phyloP scores from a whole-genome alignment of 805 yeast genomes.

The Candida parachauliodes region DNA sequence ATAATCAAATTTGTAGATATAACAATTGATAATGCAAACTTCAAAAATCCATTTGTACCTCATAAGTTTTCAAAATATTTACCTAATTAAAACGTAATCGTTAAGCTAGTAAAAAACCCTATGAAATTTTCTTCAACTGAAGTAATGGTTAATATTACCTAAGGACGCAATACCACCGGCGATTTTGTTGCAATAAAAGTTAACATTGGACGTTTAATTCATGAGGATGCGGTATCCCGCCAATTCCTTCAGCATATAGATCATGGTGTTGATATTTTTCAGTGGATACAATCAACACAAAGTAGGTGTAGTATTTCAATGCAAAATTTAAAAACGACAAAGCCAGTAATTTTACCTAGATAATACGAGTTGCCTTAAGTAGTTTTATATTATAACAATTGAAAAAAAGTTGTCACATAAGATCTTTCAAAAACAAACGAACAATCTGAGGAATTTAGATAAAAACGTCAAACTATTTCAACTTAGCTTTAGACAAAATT shows the following conservation, averaged over 20 bases:
- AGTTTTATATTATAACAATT: constrained; percentile 20
- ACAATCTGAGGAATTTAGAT: no score
- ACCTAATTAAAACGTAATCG: constrained; percentile 50
- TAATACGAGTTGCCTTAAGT: constrained; percentile 31
- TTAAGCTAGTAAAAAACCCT: constrained; percentile 32
- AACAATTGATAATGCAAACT: constrained; percentile 40
- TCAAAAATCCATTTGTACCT: constrained; percentile 53
- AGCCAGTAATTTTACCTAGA: constrained; percentile 29
- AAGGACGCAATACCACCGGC: constrained; percentile 39
- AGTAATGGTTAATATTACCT: constrained; percentile 48
- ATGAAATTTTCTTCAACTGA: constrained; percentile 45
- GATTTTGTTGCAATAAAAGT: constrained; percentile 46
- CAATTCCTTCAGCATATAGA: constrained; percentile 28
- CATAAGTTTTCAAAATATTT: constrained; percentile 64
- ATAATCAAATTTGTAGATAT: constrained; percentile 33
- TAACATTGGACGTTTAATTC: constrained; percentile 48
- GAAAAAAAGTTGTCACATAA: not conserved
- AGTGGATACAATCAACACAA: constrained; percentile 30
- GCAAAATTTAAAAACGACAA: constrained; percentile 30
- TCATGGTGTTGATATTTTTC: constrained; percentile 17
- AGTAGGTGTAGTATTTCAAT: constrained; percentile 36
- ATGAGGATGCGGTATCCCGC: constrained; percentile 41
- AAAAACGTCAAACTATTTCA: no score
- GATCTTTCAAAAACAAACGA: no score
- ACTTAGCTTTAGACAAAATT: no score